Base-by-base conservation (phyloP, 1,139 yeast species). In the Sugiyamaella castrensis region DNA sequence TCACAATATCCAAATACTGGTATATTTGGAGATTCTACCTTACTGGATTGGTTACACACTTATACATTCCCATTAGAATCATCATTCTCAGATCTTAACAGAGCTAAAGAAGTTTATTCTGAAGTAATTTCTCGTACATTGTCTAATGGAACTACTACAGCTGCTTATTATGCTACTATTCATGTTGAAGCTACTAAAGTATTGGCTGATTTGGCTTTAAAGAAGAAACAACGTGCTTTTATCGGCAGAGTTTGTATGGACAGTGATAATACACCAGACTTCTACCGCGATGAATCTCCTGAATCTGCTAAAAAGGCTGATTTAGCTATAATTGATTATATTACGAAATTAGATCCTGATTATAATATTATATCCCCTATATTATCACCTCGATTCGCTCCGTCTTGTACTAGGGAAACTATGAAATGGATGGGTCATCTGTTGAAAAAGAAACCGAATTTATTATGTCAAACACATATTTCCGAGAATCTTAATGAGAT, bases 191-290 rank as follows among this genome's bases (percentile, higher is more conserved):
- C 96, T 1, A 79, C 96, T 2, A 82, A 83, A 47, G 57, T 84
- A 32, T 78, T 92, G 60, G 96, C 95, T 1, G 85, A 84, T 53
- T 66, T 87, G 31, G 80, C 94, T 31, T 68, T 83, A 13, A 55
- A 70, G 40, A 61, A 70, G 33, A 96, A 96, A 16, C 98, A 91
- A 68, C 74, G 97, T 53, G 96, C 96, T 0, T 78, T 87, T 55
- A 82, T 92, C 29, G 98, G 98, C 3, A 83, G 94, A 57, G 96
- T 88, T n/a, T 92, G 98, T 65, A 91, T 92, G 98, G 77, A 81
- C 57, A 71, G 77, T 26, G 40, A 44, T 11, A 75, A 82, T 57
- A 81, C 86, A 31, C 94, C 94, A 0, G 82, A 77, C 28, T 85
- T 80, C 64, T 80, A 81, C 62, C 63, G 73, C 45, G 96, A 89